phyloP scores from a whole-genome alignment of 2,329 filamentous ascomycete genomes.

The Fusarium oxysporum region DNA sequence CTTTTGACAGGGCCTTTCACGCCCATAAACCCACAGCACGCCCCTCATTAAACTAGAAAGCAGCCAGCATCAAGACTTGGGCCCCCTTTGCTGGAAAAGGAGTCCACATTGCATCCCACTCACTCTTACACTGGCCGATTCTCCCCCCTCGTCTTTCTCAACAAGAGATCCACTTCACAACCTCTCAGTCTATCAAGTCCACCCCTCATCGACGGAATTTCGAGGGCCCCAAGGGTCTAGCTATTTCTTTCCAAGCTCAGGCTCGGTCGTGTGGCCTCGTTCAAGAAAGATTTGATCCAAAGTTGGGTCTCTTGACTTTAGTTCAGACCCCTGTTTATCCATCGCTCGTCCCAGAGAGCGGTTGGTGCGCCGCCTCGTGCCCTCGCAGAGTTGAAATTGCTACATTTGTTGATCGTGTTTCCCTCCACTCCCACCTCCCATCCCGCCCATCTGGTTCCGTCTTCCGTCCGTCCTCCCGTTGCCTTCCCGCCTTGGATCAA shows the following conservation, averaged over 20 bases:
- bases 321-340: slow-evolving; percentile 21
- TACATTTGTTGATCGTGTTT: slow-evolving; percentile 37
- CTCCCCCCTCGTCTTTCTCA: slow-evolving; percentile 28
- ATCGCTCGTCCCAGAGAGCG: slow-evolving; percentile 36
- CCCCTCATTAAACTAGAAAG: slow-evolving; percentile 39
- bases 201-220: slow-evolving; percentile 33
- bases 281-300: slow-evolving; percentile 6
- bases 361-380: slow-evolving; percentile 39
- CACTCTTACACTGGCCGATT: slow-evolving; percentile 38
- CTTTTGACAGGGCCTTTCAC: slow-evolving; percentile 25
- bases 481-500: slow-evolving; percentile 42
- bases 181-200: slow-evolving; percentile 30
- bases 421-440: slow-evolving; percentile 37
- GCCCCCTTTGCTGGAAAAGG: slow-evolving; percentile 38
- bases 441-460: slow-evolving; percentile 41
- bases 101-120: slow-evolving; percentile 39
- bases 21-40: slow-evolving; percentile 33
- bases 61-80: slow-evolving; percentile 34
- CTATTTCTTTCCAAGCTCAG: slow-evolving; percentile 17
- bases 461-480: slow-evolving; percentile 42
- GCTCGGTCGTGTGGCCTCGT: slow-evolving; percentile 5
- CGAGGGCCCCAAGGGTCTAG: slow-evolving; percentile 22
- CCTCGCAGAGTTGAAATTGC: slow-evolving; percentile 40
- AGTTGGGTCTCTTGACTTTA: slow-evolving; percentile 16
- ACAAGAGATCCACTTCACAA: slow-evolving; percentile 26